Base-by-base conservation (phyloP, 495 filamentous ascomycete genomes). In the Aspergillus haitiensis region DNA sequence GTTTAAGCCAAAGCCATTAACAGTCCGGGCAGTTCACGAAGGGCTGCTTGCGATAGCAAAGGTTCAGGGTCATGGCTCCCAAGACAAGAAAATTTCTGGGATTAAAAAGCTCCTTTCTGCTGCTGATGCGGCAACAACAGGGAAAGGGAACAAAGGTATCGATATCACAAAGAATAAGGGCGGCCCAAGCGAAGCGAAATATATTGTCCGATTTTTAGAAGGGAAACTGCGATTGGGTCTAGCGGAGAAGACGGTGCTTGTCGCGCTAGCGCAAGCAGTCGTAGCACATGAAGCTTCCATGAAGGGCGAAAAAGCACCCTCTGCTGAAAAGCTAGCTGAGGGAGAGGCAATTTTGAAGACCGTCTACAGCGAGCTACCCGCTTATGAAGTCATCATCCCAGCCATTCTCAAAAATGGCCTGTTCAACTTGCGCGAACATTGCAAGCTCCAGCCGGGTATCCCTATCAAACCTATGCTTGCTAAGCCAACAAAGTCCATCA, bases 401-500 rank as follows among this genome's bases (percentile, higher is more conserved):
- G 86, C 86, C 10, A 90, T 97, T 80, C 76, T 96, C 16, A 75
- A 96, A 55, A 82, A 93, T 65, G 95, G 95, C 31, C 89, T 98
- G 52, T 84, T 86, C 77, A 84, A 89, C 37, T 72, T 98, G 10
- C 82, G 82, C 36, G 85, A 96, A 7, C 82, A 88, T 44, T 98
- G 94, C 86, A 96, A 94, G 70, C 82, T 98, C 31, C 89, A 92
- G 56, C 92, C 95, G 3, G 94, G 94, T 59, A 88, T 98, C 21
- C 94, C 94, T 16, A 83, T 98, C 37, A 98, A 98, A 73, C 94
- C 94, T 64, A 98, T 98, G 94, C 84, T 98, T 76, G 94, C 94
- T 6, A 98, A 97, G 65, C 95, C 94, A 1, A 98, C 95, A 0
- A 98, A 98, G 72, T 91, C 94, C n/a, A 98, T 98, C 64, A 95